Conservation (phyloP, 2,329 filamentous ascomycete species). For the Fusarium sp. region DNA sequence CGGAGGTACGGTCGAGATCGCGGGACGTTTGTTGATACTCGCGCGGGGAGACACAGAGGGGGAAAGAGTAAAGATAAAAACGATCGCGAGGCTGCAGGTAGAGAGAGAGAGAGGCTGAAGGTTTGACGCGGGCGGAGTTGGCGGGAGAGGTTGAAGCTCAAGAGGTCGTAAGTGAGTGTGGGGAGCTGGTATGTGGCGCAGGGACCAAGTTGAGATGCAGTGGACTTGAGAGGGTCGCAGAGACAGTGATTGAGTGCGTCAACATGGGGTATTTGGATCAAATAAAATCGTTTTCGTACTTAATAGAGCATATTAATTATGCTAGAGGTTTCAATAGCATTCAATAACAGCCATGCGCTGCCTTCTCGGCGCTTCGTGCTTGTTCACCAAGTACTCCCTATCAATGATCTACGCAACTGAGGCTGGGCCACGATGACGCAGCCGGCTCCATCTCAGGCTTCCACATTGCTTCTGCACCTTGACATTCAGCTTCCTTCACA, state of each 20-base stretch:
- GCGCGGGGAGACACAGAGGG: background rate
- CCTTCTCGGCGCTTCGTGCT: background rate
- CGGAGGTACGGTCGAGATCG: background rate
- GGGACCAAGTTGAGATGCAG: conserved; percentile 32
- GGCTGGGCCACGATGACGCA: conserved; percentile 33
- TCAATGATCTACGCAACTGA: conserved; percentile 12
- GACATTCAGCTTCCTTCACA: background rate
- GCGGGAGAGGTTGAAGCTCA: conserved; percentile 38
- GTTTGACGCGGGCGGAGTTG: conserved; percentile 27
- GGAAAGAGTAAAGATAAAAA: background rate
- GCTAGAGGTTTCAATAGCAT: accelerated
- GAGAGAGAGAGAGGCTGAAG: background rate
- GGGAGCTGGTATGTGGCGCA: conserved; percentile 38
- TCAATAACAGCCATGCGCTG: background rate
- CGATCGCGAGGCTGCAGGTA: conserved; percentile 1
- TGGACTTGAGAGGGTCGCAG: conserved; percentile 9
- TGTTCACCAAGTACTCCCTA: conserved; percentile 18
- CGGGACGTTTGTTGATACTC: background rate
- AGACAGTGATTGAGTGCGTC: background rate
- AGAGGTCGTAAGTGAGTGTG: conserved; percentile 24
- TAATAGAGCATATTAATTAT: accelerated
- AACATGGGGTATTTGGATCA: background rate
- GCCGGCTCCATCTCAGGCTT: conserved; percentile 8
- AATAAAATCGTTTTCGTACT: accelerated
- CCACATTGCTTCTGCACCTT: background rate